Conservation (phyloP, 2,329 filamentous ascomycete genomes). For the Hymenoscyphus albidus region DNA sequence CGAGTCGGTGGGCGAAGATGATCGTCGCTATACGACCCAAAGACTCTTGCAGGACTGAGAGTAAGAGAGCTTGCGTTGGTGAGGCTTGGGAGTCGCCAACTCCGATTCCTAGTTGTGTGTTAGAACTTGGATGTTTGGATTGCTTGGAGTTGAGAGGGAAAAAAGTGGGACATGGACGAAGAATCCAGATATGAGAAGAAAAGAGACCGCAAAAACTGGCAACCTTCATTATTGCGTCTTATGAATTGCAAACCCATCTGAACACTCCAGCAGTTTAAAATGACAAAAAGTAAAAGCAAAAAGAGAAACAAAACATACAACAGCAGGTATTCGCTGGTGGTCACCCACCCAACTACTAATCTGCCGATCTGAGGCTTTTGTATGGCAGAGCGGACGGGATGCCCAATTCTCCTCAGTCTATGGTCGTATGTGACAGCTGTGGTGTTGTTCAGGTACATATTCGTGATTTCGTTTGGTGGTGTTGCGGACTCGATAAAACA, state of each 20-base stretch:
- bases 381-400: no score
- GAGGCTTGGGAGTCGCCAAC: conserved; percentile 63
- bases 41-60: conserved; percentile 63
- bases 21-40: conserved; percentile 66
- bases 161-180: background rate
- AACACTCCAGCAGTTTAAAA: background rate
- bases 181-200: no score
- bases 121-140: conserved; percentile 10
- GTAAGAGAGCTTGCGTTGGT: conserved; percentile 61
- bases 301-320: background rate
- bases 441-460: no score
- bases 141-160: background rate
- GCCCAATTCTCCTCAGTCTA: no score
- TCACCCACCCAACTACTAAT: no score
- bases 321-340: no score
- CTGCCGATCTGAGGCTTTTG: no score
- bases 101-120: conserved; percentile 50
- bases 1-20: conserved; percentile 64
- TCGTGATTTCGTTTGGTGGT: no score
- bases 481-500: no score
- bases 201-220: no score
- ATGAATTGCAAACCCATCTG: background rate
- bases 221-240: background rate
- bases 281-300: background rate
- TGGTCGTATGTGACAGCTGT: no score